Evolutionary conservation across 768 basidiomycete genomes (phyloP), one percentile per base, ranked within the genome.

Genomic region (Tylopilus sp.): DNA sequence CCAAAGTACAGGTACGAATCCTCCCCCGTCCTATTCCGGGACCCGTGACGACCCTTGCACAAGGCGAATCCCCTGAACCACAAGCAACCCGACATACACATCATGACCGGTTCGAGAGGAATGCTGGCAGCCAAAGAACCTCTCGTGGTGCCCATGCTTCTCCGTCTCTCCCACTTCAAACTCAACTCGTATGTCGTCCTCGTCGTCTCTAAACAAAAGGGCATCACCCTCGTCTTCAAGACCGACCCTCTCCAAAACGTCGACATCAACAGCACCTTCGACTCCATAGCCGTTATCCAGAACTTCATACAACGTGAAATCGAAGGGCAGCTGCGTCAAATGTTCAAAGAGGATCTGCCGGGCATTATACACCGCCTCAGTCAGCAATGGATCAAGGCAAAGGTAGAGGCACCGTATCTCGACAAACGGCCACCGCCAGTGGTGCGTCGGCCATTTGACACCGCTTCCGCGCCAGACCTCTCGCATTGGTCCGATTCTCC

Each of bases 221-320:
- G 97, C 38, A 98, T 98, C 67, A 98, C 97, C 1, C 84, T 99
- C 48, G 97, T 98, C 24, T 99, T 99, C 84, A 98, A 98, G 75
- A 98, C 97, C 31, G 97, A 99, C 72, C 97, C 97, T 2, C 80
- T 99, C 34, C 94, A 99, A 72, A 91, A 92, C 59, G 94, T 99
- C 48, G 92, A 98, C 66, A 98, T 99, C 67, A 94, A 89, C 71
- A 90, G 88, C 69, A 98, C 95, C 3, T 99, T 99, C 64, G 97
- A 99, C 71, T 93, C 92, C 4, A 96, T 99, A 57, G 92, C 91
- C 42, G 95, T 98, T 58, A 97, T 99, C 46, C 91, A 98, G 67
- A 94, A 93, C 52, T 98, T 95, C 71, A 93, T 99, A 54, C 97
- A 98, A 69, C 83, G 86, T 53, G 96, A 98, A 74, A 98, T 99